These are phyloP conservation scores for Rubroboletus pulcherrimus DNA, from an alignment of 768 basidiomycete species.

Conservation along the genomic window DNA sequence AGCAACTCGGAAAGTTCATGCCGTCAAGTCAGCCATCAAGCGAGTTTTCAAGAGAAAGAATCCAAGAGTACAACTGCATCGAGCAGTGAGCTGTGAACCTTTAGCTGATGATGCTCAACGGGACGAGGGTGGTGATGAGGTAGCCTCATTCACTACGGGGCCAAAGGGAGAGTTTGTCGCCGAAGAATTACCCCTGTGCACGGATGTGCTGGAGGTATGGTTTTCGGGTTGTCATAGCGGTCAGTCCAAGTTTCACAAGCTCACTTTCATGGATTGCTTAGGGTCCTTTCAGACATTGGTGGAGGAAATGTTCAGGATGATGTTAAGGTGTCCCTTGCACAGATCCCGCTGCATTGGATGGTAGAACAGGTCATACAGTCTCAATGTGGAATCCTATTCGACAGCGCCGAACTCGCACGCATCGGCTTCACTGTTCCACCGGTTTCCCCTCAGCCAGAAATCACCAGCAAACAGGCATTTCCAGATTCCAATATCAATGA, in stretches of 20 bases:
- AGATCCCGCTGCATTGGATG: constrained; percentile 78
- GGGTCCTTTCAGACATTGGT: constrained; percentile 53
- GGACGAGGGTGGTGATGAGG: neutral
- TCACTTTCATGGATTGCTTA: neutral
- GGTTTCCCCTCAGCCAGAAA: constrained; percentile 7
- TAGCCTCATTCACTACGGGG: neutral
- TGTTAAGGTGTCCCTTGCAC: constrained; percentile 40
- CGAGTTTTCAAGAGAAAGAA: neutral
- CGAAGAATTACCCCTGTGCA: constrained; percentile 2
- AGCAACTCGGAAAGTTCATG: neutral
- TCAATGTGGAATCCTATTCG: constrained; percentile 59
- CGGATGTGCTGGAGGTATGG: constrained; percentile 77
- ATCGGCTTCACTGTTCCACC: constrained; percentile 33
- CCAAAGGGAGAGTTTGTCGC: neutral
- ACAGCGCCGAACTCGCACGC: constrained; percentile 42
- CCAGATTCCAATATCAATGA: neutral
- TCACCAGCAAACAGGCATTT: neutral
- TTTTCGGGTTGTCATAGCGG: constrained; percentile 72
- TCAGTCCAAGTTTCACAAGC: constrained; percentile 29
- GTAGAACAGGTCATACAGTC: constrained; percentile 58
- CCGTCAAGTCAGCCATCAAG: neutral
- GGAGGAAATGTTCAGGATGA: constrained; percentile 54
- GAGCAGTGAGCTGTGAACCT: neutral
- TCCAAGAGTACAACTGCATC: neutral
- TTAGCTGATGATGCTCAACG: neutral